Base-by-base conservation (phyloP, 2,329 filamentous ascomycete species). In the Ramularia collo-cygni region DNA sequence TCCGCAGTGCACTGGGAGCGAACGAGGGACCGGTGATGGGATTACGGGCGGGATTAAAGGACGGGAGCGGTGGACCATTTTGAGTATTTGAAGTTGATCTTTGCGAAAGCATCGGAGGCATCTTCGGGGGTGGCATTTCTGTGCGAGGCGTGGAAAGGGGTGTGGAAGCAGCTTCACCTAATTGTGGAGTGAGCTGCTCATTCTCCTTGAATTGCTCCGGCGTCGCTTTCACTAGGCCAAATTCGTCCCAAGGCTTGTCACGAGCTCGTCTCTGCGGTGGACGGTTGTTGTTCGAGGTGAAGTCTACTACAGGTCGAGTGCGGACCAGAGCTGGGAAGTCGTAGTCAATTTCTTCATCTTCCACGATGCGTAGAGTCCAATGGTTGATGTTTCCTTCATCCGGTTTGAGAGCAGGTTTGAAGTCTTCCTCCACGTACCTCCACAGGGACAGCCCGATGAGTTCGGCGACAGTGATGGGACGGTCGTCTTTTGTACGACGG, bases 341-440 rank as follows among this genome's bases (percentile, higher is more conserved):
- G 49, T 87, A 83, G 51, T 93, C 85, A 1, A 90, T 80, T 56
- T 92, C 85, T 35, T 83, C 86, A 40, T 85, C 84, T 57, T 92
- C 78, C 7, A 89, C 84, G 79, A 93, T 88, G 28, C 85, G 76
- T 40, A 93, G 65, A 16, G 80, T 85, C 83, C 84, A 92, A 68
- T 79, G 79, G 56, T 90, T 90, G 52, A 89, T 81, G 52, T 85
- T 86, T 37, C 79, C 69, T 56, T 86, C 85, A 36, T 80, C 75
- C 2, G 67, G 59, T 0, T 77, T 67, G 8, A 92, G 67, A 1
- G 73, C 59, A 3, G 85, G 85, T 48, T 87, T 76, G 18, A 79
- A 68, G 51, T 83, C 83, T 57, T 89, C 84, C 53, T 89, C 81
- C 34, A 78, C 77, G 58, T 90, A 92, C 47, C 82, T 73, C 71